Conservation (phyloP, 345 rosid species). For the Luvunga scandens region DNA sequence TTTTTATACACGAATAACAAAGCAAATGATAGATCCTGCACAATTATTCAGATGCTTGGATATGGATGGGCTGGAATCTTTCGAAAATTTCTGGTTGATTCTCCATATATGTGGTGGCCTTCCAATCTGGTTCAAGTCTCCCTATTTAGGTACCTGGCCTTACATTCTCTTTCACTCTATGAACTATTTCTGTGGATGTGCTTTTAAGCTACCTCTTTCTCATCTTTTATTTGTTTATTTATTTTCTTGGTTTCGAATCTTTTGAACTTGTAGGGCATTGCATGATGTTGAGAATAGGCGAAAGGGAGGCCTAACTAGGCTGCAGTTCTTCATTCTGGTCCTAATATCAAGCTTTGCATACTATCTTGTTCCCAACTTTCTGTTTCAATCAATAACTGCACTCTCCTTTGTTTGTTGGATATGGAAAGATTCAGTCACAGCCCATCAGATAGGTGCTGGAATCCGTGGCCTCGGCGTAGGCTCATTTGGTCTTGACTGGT, state of each 20-base stretch:
- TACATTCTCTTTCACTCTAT: neutral
- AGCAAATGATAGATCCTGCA: neutral
- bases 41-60: slow-evolving; percentile 28
- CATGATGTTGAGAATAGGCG: slow-evolving; percentile 44
- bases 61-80: slow-evolving; percentile 49
- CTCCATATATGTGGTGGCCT: slow-evolving; percentile 53
- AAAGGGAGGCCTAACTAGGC: slow-evolving; percentile 44
- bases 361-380: slow-evolving; percentile 46
- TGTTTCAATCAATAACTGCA: too few species aligned
- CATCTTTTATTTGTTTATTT: too few species aligned
- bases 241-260: too few species aligned
- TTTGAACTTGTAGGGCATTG: slow-evolving; percentile 28
- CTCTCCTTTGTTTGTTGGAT: slow-evolving; percentile 68
- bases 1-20: too few species aligned
- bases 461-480: slow-evolving; percentile 60
- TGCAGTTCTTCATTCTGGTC: slow-evolving; percentile 54
- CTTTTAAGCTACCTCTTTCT: too few species aligned
- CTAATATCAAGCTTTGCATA: slow-evolving; percentile 44
- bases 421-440: slow-evolving; percentile 60
- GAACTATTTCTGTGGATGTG: too few species aligned
- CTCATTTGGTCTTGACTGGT: slow-evolving; percentile 77
- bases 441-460: slow-evolving; percentile 68
- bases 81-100: slow-evolving; percentile 44
- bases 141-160: slow-evolving; percentile 33
- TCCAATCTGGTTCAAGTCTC: slow-evolving; percentile 52